Percentiles rank a stretch among this genome's conserved stretches.
Conservation (phyloP, 129 eudicot genomes). For the Pittosporum tobira region DNA sequence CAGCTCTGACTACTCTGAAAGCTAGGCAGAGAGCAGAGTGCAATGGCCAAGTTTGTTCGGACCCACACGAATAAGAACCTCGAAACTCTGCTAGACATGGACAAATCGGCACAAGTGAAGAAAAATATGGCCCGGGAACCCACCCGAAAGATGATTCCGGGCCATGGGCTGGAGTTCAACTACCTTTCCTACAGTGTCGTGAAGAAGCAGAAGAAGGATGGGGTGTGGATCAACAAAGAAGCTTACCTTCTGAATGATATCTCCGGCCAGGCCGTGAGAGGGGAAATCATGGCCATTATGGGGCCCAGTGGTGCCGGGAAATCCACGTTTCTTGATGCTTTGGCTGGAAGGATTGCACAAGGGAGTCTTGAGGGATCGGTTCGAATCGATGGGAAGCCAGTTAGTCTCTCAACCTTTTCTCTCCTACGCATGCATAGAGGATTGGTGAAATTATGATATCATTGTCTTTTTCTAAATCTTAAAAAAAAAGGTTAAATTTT, state of each 20-base stretch:
- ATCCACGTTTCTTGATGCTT: constrained; percentile 73
- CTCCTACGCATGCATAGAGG: background rate
- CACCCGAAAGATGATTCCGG: constrained; percentile 41
- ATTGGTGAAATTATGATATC: too few species aligned
- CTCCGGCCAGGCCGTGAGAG: constrained; percentile 73
- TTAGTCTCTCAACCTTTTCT: constrained; percentile 15
- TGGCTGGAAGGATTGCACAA: constrained; percentile 74
- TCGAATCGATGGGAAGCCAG: constrained; percentile 58
- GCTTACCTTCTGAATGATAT: constrained; percentile 63
- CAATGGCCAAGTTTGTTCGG: constrained; percentile 45
- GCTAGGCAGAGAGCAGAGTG: background rate
- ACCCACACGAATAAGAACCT: constrained; percentile 50
- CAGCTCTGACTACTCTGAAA: constrained; percentile 2
- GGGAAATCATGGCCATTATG: constrained; percentile 85
- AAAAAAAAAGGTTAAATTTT: too few species aligned
- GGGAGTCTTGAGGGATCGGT: constrained; percentile 87
- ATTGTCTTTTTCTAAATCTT: too few species aligned
- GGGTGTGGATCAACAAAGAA: constrained; percentile 70
- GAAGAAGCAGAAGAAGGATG: constrained; percentile 71
- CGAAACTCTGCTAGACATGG: constrained; percentile 55
- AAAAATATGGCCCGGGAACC: constrained; percentile 30
- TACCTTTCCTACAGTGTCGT: constrained; percentile 65
- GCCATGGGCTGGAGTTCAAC: constrained; percentile 66
- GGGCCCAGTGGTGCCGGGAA: constrained; percentile 95
- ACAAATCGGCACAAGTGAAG: constrained; percentile 24